Conservation (phyloP, 2,329 filamentous ascomycete genomes). For the Alternaria sp. region DNA sequence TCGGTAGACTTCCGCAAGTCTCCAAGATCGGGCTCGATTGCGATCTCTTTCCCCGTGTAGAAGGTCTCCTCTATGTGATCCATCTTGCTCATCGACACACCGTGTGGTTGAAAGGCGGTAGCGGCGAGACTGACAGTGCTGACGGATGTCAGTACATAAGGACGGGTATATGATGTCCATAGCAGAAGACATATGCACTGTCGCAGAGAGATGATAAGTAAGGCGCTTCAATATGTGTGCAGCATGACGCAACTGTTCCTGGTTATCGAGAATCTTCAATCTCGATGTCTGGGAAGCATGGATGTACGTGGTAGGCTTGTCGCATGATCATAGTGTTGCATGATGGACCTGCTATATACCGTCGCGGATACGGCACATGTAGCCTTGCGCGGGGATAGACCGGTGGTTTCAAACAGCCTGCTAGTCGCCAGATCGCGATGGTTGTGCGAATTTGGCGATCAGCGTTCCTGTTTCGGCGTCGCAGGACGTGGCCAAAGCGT, state of each 20-base stretch:
- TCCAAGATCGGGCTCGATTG: slow-evolving; percentile 27
- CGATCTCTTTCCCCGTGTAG: slow-evolving; percentile 14
- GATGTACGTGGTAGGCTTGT: slow-evolving; percentile 7
- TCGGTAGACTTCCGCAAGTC: slow-evolving; percentile 26
- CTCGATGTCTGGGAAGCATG: slow-evolving; percentile 1
- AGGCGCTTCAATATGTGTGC: neutral
- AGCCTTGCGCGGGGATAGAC: neutral
- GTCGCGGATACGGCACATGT: neutral
- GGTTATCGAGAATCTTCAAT: neutral
- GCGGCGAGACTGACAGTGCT: neutral
- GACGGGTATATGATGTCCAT: neutral
- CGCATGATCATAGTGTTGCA: neutral
- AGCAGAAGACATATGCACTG: neutral
- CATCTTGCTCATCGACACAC: neutral
- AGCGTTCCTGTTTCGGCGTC: neutral
- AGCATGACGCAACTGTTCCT: slow-evolving; percentile 4
- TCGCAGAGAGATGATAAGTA: neutral
- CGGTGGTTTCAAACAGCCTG: neutral
- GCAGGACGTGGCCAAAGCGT: neutral
- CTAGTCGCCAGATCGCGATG: slow-evolving; percentile 3
- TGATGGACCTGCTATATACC: neutral
- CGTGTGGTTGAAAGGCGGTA: neutral
- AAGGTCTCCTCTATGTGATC: slow-evolving; percentile 5
- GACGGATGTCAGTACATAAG: neutral
- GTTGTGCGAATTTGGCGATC: neutral